These are phyloP conservation scores for Vaccinium vitisidaea DNA, from an alignment of 148 eudicot species.

Conservation along the genomic window DNA sequence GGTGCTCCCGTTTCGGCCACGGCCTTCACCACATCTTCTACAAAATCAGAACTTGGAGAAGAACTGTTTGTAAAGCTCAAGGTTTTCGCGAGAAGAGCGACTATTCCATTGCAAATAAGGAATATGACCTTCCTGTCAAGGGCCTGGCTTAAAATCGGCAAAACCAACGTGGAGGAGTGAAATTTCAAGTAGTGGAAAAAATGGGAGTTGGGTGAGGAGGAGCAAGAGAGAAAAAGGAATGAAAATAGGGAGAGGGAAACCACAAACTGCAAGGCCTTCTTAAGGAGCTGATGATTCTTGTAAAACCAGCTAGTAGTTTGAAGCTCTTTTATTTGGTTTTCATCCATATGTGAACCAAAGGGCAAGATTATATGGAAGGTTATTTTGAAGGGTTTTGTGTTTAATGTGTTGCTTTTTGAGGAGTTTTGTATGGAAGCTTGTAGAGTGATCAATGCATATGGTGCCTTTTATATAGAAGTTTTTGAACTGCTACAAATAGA, in stretches of 20 bases:
- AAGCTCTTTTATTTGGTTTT: neutral
- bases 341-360: neutral
- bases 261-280: constrained; percentile 24
- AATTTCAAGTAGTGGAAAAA: constrained; percentile 19
- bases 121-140: constrained; percentile 38
- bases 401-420: neutral
- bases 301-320: constrained; percentile 1
- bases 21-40: neutral
- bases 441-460: neutral
- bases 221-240: constrained; percentile 20
- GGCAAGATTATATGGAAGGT: neutral
- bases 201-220: constrained; percentile 12
- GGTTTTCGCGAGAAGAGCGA: constrained; percentile 25
- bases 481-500: neutral
- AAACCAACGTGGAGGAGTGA: constrained; percentile 18
- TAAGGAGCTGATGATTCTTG: neutral
- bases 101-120: constrained; percentile 43
- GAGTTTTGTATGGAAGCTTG: neutral
- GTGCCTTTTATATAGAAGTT: neutral
- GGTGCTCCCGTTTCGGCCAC: neutral
- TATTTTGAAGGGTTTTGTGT: neutral
- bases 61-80: constrained; percentile 9
- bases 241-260: constrained; percentile 28
- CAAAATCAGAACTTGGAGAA: neutral
- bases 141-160: constrained; percentile 19